Conservation (phyloP, 1,284 basidiomycete genomes). For the Athelia psychrophila region DNA sequence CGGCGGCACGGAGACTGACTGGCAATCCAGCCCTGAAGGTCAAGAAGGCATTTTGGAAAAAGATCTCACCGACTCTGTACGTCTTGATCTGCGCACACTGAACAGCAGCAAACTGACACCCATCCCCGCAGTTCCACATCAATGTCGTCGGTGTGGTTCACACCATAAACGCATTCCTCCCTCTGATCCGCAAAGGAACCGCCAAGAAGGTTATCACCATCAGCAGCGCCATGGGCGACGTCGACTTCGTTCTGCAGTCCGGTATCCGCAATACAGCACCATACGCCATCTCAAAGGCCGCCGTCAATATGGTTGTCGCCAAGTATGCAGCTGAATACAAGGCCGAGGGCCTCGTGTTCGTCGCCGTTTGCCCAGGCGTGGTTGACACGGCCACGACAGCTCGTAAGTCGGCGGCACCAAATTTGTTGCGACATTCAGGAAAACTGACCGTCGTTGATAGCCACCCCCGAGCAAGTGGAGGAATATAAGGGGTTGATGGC, state of each 20-base stretch:
- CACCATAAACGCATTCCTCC: constrained; percentile 35
- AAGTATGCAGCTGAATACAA: constrained; percentile 34
- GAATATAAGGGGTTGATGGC: constrained; percentile 10
- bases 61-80: constrained; percentile 18
- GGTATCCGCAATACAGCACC: constrained; percentile 13
- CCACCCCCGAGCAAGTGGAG: constrained; percentile 17
- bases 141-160: constrained; percentile 37
- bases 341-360: constrained; percentile 33
- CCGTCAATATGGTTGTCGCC: constrained; percentile 33
- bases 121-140: constrained; percentile 19
- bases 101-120: neutral
- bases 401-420: neutral
- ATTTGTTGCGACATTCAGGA: neutral
- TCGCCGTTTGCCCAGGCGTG: constrained; percentile 33
- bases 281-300: constrained; percentile 35
- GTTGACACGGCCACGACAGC: constrained; percentile 26
- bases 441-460: constrained; percentile 10
- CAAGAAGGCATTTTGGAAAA: constrained; percentile 16
- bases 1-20: too few relatives aligned
- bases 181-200: constrained; percentile 32
- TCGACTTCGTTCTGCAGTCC: constrained; percentile 19
- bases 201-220: constrained; percentile 35
- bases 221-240: constrained; percentile 26
- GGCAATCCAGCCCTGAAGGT: neutral
- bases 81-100: neutral